A percentile compares a stretch with the other conserved stretches of the same genome.
These are phyloP conservation scores for Cladobotryum protrusum DNA, from an alignment of 2,329 filamentous ascomycete species.

Conservation along the genomic window DNA sequence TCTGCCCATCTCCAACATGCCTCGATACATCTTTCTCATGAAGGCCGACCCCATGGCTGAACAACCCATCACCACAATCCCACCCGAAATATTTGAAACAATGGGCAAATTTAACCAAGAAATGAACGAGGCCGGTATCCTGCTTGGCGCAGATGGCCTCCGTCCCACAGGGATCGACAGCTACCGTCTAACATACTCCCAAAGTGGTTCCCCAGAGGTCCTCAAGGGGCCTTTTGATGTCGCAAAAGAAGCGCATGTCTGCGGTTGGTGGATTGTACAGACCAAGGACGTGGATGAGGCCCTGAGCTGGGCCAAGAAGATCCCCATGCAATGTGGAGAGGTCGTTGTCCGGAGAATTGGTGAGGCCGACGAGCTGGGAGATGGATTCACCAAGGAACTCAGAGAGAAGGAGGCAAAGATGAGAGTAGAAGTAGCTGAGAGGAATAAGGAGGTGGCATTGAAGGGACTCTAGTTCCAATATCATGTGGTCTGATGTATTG, in stretches of 20 bases:
- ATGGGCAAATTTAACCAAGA: conserved; percentile 25
- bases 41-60: conserved; percentile 22
- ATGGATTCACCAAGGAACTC: conserved; percentile 14
- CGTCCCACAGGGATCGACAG: conserved; percentile 19
- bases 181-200: conserved; percentile 22
- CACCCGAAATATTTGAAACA: conserved; percentile 18
- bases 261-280: conserved; percentile 27
- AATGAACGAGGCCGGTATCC: conserved; percentile 20
- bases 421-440: conserved; percentile 9
- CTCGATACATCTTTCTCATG: conserved; percentile 25
- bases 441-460: not conserved
- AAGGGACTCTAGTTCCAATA: too few species aligned
- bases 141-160: conserved; percentile 23
- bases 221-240: conserved; percentile 25
- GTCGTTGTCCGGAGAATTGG: conserved; percentile 21
- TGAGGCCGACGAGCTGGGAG: conserved; percentile 17
- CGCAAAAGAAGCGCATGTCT: conserved; percentile 19
- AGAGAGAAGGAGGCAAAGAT: conserved; percentile 10
- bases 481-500: too few species aligned
- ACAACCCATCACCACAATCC: conserved; percentile 6
- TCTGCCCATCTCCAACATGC: conserved; percentile 15
- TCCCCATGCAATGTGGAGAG: conserved; percentile 21
- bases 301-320: conserved; percentile 24
- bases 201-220: conserved; percentile 14
- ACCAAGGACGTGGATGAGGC: conserved; percentile 23